phyloP scores from a whole-genome alignment of 257 asterid species.

The Lycium ferocissimum region DNA sequence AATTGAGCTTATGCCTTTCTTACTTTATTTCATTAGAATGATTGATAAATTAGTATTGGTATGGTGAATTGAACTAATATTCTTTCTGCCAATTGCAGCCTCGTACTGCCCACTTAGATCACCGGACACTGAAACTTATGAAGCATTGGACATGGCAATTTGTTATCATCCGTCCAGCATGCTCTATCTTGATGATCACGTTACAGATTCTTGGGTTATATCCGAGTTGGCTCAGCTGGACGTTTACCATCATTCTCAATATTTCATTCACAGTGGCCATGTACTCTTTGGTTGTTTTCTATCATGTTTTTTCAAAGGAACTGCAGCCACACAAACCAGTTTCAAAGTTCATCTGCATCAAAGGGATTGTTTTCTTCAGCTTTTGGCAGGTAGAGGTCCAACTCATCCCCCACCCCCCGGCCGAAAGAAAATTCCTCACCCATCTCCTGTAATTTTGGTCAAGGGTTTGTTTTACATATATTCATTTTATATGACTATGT shows the following conservation, averaged over 20 bases:
- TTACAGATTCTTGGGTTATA: conserved; percentile 72
- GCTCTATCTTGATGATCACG: conserved; percentile 72
- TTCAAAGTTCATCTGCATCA: conserved; percentile 87
- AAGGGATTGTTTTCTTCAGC: conserved; percentile 90
- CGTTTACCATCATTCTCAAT: conserved; percentile 70
- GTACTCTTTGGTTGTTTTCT: conserved; percentile 83
- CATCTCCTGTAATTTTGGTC: background rate
- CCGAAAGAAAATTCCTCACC: background rate
- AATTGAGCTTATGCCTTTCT: background rate
- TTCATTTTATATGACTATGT: background rate
- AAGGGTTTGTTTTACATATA: conserved; percentile 14
- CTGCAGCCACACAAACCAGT: conserved; percentile 86
- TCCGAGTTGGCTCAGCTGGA: conserved; percentile 90
- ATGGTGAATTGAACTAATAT: background rate
- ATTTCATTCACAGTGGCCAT: conserved; percentile 75
- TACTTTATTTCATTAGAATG: background rate
- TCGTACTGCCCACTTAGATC: conserved; percentile 66
- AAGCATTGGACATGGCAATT: conserved; percentile 95
- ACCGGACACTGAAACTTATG: conserved; percentile 63
- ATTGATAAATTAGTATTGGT: background rate
- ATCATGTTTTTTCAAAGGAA: conserved; percentile 85
- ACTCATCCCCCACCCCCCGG: background rate
- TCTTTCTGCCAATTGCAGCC: conserved; percentile 60
- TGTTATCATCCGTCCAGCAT: conserved; percentile 79
- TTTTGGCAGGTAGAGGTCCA: conserved; percentile 82